These are phyloP conservation scores for Poa pratensis DNA, from an alignment of 176 grass and related monocot species.

Conservation along the genomic window DNA sequence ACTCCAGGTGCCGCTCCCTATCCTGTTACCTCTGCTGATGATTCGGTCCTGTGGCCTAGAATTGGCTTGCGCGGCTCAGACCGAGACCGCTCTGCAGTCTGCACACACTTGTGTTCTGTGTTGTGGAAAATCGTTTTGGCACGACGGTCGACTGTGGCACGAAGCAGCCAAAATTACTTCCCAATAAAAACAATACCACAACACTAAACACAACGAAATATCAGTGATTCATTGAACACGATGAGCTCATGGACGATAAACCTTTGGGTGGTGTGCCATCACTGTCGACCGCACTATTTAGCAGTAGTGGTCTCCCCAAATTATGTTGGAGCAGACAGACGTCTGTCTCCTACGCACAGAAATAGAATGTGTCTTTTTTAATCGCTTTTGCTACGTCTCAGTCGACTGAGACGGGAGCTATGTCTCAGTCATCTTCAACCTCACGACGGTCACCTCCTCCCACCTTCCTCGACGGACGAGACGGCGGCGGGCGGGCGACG, in stretches of 20 bases:
- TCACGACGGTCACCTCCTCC: too few species aligned
- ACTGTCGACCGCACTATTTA: not conserved
- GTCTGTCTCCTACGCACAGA: not conserved
- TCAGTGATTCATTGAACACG: not conserved
- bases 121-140: not conserved
- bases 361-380: not conserved
- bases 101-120: not conserved
- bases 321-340: not conserved
- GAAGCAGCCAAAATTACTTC: constrained; percentile 31
- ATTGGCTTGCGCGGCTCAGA: constrained; percentile 7
- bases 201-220: not conserved
- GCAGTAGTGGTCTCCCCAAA: not conserved
- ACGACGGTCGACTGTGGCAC: not conserved
- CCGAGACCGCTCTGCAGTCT: constrained; percentile 36
- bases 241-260: not conserved
- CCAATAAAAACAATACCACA: not conserved
- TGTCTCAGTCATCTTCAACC: too few species aligned
- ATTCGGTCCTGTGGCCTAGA: not conserved
- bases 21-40: not conserved
- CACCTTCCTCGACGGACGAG: too few species aligned
- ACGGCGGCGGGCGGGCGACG: too few species aligned
- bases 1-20: constrained; percentile 61
- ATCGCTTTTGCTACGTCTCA: too few species aligned
- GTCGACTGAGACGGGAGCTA: too few species aligned
- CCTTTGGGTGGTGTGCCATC: not conserved